phyloP scores from a whole-genome alignment of 345 rosid species.

The Rhodamnia argentea region DNA sequence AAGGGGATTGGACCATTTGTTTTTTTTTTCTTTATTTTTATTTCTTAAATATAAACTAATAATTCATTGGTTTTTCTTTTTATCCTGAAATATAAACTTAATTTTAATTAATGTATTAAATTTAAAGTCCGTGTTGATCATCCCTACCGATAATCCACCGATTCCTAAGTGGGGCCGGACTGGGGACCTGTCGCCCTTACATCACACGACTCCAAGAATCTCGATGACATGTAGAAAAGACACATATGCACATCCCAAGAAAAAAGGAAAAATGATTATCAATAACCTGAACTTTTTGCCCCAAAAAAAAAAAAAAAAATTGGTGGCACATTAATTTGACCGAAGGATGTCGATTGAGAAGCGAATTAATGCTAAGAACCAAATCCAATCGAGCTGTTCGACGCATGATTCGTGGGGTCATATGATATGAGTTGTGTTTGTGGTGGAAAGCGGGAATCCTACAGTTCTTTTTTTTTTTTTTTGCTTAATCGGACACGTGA shows the following conservation, averaged over 20 bases:
- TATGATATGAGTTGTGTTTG: neutral
- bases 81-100: too few species aligned
- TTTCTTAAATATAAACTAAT: too few species aligned
- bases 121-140: too few species aligned
- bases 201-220: too few species aligned
- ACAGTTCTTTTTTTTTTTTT: neutral
- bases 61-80: too few species aligned
- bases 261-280: neutral
- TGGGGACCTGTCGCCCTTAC: too few species aligned
- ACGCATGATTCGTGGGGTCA: conserved; percentile 10
- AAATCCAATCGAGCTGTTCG: conserved; percentile 49
- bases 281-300: neutral
- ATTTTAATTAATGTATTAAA: too few species aligned
- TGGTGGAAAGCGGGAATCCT: neutral
- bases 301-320: neutral
- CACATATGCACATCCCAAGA: neutral
- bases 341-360: conserved; percentile 6
- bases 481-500: neutral
- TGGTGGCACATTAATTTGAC: neutral
- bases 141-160: too few species aligned
- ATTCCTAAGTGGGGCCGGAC: too few species aligned
- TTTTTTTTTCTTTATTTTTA: too few species aligned
- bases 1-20: too few species aligned
- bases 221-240: neutral
- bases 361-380: conserved; percentile 10